These are phyloP conservation scores for Cryphonectria carpinicola DNA, from an alignment of 2,329 filamentous ascomycete genomes.

Conservation along the genomic window DNA sequence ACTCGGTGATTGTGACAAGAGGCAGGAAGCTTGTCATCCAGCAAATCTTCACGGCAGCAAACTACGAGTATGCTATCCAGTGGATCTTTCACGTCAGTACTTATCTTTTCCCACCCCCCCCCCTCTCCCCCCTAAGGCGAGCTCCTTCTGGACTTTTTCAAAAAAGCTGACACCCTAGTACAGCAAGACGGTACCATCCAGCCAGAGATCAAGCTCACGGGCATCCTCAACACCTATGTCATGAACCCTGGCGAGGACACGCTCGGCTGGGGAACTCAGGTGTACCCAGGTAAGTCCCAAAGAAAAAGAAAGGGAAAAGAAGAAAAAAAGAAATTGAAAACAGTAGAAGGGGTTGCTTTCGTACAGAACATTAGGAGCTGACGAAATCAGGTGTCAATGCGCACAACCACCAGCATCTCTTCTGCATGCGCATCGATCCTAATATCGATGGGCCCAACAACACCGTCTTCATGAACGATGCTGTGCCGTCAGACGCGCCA, in stretches of 20 bases:
- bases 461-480: slow-evolving; percentile 83
- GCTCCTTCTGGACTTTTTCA: too few species aligned
- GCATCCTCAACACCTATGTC: slow-evolving; percentile 89
- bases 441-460: slow-evolving; percentile 87
- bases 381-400: slow-evolving; percentile 71
- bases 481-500: slow-evolving; percentile 69
- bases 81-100: slow-evolving; percentile 75
- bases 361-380: not conserved
- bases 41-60: slow-evolving; percentile 92
- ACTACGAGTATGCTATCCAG: slow-evolving; percentile 84
- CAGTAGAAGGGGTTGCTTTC: not conserved
- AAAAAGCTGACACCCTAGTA: not conserved
- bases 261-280: slow-evolving; percentile 86
- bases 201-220: slow-evolving; percentile 88
- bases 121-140: too few species aligned
- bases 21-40: slow-evolving; percentile 85
- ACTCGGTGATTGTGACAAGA: slow-evolving; percentile 83
- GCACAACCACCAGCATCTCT: slow-evolving; percentile 95
- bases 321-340: not conserved
- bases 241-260: slow-evolving; percentile 82
- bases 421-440: slow-evolving; percentile 85
- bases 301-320: too few species aligned
- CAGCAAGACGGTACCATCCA: slow-evolving; percentile 87
- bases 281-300: slow-evolving; percentile 65
- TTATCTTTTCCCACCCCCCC: too few species aligned